Evolutionary conservation across 768 basidiomycete species (phyloP), one percentile per base, ranked within the genome.

Genomic region (Dendrothele bispora): DNA sequence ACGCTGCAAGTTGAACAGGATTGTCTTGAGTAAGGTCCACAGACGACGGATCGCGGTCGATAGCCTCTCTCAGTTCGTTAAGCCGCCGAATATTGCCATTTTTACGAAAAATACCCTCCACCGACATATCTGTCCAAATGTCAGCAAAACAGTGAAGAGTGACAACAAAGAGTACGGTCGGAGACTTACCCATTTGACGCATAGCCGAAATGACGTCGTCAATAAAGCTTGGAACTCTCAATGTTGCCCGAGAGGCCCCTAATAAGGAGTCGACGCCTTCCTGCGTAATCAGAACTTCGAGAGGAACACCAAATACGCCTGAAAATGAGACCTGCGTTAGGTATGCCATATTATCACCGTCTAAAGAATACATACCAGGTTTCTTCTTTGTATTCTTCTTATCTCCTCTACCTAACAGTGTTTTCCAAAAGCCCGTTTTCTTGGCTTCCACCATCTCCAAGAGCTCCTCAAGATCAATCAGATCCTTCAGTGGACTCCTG

Each of bases 191-290:
- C 97, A 98, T 98, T 65, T 98, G 95, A 61, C 89, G 79, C 97
- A 99, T 98, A 10, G 97, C 94, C 42, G 93, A 95, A 38, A 99
- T 83, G 50, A 97, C 91, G 61, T 99, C 97, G 64, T 99, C 97
- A 48, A 99, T 91, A 64, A 99, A 98, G 65, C 92, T 98, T 12
- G 97, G 97, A 18, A 99, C 86, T 55, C 91, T 78, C 53, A 99
- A 61, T 6, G 91, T 82, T 28, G 81, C 84, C 28, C 89, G 80
- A 5, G 93, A 91, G 20, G 91, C 90, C 17, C 95, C 97, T 43
- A 91, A 82, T 54, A 93, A 69, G 17, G 95, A 97, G 69, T 99
- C 97, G n/a, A 90, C 85, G 5, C 97, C 95, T 64, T 95, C 93
- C 54, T 86, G 79, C 55, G 98, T 95, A 22, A 95, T 95, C 36